Evolutionary conservation across 257 asterid species (phyloP), one percentile per base, ranked within the genome.

Genomic region (Solanum megistacrolobum): DNA sequence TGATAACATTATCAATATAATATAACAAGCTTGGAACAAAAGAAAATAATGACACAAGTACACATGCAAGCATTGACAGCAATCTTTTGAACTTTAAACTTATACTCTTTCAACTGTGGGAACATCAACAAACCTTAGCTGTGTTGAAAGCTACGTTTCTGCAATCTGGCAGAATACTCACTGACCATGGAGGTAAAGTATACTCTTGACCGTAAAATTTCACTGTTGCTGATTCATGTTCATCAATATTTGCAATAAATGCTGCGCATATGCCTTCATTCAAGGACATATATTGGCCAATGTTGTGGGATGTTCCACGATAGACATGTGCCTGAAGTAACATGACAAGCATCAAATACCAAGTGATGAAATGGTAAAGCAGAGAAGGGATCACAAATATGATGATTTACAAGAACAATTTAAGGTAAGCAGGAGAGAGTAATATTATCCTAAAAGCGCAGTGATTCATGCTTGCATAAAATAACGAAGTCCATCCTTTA

Each of bases 111-210:
- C 72, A 78, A 72, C 87, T 46, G 34, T 74, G 39, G 78, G 41
- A 58, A 73, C 35, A 75, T 62, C 43, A 20, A 25, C 90, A 58
- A 88, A 95, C 99, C 98, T 96, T 89, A 72, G 98, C 99, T 35
- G 98, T 93, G 90, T 95, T 95, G 88, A 92, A 94, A 90, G 94
- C 98, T 86, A 58, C 11, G 76, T 87, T 94, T 87, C 89, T 92
- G 97, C 99, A 97, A 90, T 97, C 98, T 65, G 98, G 98, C 90
- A 97, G 91, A 84, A 96, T 92, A 89, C 96, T 95, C 83, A 95
- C 99, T 38, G 99, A 96, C 99, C 99, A 96, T 12, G 99, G 95
- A 75, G 98, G 98, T 88, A 96, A 90, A 87, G 91, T 90, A 90
- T 93, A 96, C 36, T 86, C 91, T 87, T 88, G 93, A 84, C 94